Percentiles rank a stretch among this genome's conserved stretches.
Evolutionary conservation across 257 asterid genomes (phyloP).

Genomic region (Prunella vulgaris): DNA sequence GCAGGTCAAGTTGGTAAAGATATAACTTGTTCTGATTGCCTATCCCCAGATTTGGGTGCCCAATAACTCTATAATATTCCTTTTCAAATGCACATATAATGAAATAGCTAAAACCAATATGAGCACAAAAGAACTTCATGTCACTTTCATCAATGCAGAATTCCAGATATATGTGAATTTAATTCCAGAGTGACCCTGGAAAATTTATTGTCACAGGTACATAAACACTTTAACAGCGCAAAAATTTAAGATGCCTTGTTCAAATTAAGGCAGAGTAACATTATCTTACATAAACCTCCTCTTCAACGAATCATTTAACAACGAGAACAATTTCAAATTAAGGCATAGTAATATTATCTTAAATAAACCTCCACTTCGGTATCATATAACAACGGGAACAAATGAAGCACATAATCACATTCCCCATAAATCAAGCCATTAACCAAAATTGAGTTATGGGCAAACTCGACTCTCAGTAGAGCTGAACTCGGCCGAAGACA

Average conservation of each 20-base stretch:
- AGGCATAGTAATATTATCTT: too few species aligned
- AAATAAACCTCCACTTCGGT: too few species aligned
- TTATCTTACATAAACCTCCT: too few species aligned
- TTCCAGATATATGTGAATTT: background rate
- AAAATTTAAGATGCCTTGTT: background rate
- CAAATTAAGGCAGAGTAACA: background rate
- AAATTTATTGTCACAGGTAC: background rate
- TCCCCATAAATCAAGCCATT: background rate
- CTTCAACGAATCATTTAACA: too few species aligned
- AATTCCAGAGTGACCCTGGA: background rate
- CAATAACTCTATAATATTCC: background rate
- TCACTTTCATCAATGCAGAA: background rate
- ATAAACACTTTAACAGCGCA: background rate
- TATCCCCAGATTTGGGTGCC: too few species aligned
- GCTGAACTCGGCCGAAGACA: background rate
- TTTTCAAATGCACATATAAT: background rate
- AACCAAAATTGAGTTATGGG: background rate
- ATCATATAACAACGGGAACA: too few species aligned
- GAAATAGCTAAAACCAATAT: background rate
- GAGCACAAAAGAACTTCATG: background rate
- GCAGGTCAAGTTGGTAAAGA: too few species aligned
- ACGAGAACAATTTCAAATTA: too few species aligned
- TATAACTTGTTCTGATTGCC: too few species aligned
- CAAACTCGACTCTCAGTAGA: constrained; percentile 1
- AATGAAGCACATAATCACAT: background rate